Conservation (phyloP, 2,329 filamentous ascomycete genomes). For the Trichocomaceae sp. region DNA sequence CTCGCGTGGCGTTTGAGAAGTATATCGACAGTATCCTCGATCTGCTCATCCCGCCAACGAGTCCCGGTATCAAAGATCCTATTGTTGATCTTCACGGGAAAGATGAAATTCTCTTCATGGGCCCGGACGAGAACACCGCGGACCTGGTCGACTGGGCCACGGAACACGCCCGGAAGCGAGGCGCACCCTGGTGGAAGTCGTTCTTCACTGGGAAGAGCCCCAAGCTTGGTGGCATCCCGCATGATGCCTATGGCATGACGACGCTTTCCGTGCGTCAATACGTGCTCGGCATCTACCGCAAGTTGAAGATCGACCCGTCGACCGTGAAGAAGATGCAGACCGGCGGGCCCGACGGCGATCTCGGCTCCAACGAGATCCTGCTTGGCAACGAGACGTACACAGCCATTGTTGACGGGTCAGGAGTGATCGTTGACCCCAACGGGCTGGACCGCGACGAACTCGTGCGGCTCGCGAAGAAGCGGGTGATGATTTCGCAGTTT, state of each 20-base stretch:
- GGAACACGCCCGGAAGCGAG: constrained; percentile 77
- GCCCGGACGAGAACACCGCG: constrained; percentile 96
- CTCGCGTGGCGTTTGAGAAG: constrained; percentile 90
- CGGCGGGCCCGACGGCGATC: constrained; percentile 89
- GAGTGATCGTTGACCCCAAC: constrained; percentile 87
- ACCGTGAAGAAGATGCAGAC: constrained; percentile 93
- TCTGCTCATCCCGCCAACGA: constrained; percentile 78
- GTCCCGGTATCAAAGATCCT: constrained; percentile 97
- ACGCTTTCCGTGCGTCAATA: constrained; percentile 94
- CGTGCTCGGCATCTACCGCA: constrained; percentile 93
- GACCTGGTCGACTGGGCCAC: constrained; percentile 99
- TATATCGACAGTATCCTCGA: constrained; percentile 99
- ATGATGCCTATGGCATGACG: constrained; percentile 96
- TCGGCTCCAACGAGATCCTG: constrained; percentile 96
- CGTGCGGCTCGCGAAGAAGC: constrained; percentile 72
- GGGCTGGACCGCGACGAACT: constrained; percentile 82
- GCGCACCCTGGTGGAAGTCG: constrained; percentile 98
- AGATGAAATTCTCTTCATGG: constrained; percentile 97
- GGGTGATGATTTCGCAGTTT: constrained; percentile 84
- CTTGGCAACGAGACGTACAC: constrained; percentile 94
- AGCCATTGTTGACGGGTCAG: constrained; percentile 90
- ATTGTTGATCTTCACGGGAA: constrained; percentile 94
- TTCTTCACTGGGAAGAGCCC: constrained; percentile 99
- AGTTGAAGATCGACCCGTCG: constrained; percentile 79
- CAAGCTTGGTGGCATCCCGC: constrained; percentile 90